Conservation (phyloP, 2,329 filamentous ascomycete species). For the Sordariomycetes sp. region DNA sequence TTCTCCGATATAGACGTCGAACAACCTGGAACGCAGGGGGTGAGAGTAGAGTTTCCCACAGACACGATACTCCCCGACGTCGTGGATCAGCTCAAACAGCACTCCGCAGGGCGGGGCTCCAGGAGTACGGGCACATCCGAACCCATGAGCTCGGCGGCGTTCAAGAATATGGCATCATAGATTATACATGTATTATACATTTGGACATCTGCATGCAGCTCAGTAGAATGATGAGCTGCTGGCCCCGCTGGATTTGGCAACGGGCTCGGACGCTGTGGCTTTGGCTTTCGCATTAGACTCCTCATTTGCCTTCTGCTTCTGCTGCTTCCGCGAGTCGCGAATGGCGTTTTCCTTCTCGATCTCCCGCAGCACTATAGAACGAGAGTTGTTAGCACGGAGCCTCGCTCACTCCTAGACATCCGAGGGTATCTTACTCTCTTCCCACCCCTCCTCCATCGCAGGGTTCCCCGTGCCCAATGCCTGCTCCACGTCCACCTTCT, state of each 20-base stretch:
- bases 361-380: conserved; percentile 45
- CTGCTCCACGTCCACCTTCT: conserved; percentile 77
- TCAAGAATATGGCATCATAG: conserved; percentile 52
- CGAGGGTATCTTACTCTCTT: conserved; percentile 52
- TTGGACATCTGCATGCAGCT: conserved; percentile 5
- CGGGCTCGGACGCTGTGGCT: conserved; percentile 5
- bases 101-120: not conserved
- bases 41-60: conserved; percentile 47
- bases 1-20: conserved; percentile 44
- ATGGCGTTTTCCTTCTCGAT: conserved; percentile 53
- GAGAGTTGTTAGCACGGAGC: not conserved
- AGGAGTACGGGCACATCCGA: not conserved
- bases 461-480: conserved; percentile 68
- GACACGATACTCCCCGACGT: conserved; percentile 47
- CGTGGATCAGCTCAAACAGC: conserved; percentile 32
- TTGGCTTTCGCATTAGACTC: not conserved
- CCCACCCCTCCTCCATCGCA: conserved; percentile 74
- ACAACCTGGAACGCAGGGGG: conserved; percentile 39
- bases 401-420: no score
- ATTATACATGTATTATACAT: conserved; percentile 11
- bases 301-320: conserved; percentile 20
- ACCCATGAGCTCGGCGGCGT: conserved; percentile 22
- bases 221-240: conserved; percentile 41
- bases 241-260: conserved; percentile 9
- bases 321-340: conserved; percentile 33